Evolutionary conservation across 257 asterid genomes (phyloP).

Genomic region (Coffea eugenioides): DNA sequence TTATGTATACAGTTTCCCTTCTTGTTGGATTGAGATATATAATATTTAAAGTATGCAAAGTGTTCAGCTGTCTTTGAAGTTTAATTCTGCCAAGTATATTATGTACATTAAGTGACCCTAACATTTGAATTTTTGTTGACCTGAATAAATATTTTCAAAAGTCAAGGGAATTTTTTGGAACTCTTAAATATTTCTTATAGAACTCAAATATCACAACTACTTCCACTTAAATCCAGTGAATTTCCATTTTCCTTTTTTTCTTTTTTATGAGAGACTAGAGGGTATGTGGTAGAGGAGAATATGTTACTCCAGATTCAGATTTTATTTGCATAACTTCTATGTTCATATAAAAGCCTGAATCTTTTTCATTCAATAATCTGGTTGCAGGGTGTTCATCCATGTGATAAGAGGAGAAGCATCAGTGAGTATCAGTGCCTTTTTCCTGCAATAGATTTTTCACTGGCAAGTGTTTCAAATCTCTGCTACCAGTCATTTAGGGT

Average conservation of each 20-base stretch:
- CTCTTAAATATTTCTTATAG: too few species aligned
- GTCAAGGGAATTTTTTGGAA: neutral
- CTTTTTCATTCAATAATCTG: conserved; percentile 9
- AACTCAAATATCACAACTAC: neutral
- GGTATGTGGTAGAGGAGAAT: neutral
- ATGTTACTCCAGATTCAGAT: neutral
- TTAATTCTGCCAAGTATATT: neutral
- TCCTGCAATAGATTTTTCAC: conserved; percentile 84
- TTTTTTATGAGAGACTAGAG: neutral
- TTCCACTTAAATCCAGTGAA: neutral
- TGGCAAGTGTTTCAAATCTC: conserved; percentile 42
- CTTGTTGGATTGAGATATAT: neutral
- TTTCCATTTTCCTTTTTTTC: neutral
- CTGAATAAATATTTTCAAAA: too few species aligned
- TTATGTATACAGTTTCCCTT: neutral
- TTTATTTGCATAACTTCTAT: neutral
- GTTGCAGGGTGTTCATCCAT: conserved; percentile 93
- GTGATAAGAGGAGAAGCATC: conserved; percentile 84
- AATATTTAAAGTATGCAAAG: neutral
- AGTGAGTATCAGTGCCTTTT: conserved; percentile 74
- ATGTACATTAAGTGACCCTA: too few species aligned
- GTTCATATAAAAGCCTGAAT: conserved; percentile 4
- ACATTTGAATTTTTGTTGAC: neutral
- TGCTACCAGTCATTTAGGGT: neutral
- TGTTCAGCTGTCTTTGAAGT: neutral